Base-by-base conservation (phyloP, 257 asterid species). In the Lantana camara region DNA sequence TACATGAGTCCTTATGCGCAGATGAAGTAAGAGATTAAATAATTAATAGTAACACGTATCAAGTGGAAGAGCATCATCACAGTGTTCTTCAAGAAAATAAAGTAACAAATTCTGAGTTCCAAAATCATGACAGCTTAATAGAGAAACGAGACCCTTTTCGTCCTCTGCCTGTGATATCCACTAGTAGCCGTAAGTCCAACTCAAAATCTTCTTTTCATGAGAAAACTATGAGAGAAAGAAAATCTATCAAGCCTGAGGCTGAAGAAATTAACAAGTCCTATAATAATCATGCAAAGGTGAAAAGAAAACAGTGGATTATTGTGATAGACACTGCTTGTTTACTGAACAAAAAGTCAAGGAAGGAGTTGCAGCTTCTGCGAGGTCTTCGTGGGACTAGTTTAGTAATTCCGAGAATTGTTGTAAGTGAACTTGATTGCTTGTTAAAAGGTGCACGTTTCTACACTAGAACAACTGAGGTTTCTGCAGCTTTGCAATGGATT, bases 341-440 rank as follows among this genome's bases (percentile, higher is more conserved):
- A 82, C 82, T 92, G 70, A 78, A 77, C 79, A 81, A 73, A 70
- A 85, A 80, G 59, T 87, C 96, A 3, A 87, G 95, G 79, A 83
- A 79, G 70, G 90, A 86, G 51, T 70, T 92, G 78, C 89, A 85
- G 80, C 92, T 89, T 12, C 44, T 92, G 87, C 75, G 80, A 67
- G 96, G 96, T 68, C 85, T 92, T 47, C 81, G 72, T 35, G 80
- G 88, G 63, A 92, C 97, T 73, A 69, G 73, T 40, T 60, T 92
- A 77, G 73, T 85, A 15, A 68, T 92, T 64, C 98, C 98, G 7
- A 74, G 93, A 74, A 85, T 85, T 9, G 98, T 85, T 62, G 57
- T 89, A 40, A 85, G 95, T 75, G 98, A 92, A 71, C 83, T 92
- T 24, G 91, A 89, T 64, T 80, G 91, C 96, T 77, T 85, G 90